Evolutionary conservation across 371 early-diverging fungal genomes (phyloP).

Genomic region (Smittium culicis): DNA sequence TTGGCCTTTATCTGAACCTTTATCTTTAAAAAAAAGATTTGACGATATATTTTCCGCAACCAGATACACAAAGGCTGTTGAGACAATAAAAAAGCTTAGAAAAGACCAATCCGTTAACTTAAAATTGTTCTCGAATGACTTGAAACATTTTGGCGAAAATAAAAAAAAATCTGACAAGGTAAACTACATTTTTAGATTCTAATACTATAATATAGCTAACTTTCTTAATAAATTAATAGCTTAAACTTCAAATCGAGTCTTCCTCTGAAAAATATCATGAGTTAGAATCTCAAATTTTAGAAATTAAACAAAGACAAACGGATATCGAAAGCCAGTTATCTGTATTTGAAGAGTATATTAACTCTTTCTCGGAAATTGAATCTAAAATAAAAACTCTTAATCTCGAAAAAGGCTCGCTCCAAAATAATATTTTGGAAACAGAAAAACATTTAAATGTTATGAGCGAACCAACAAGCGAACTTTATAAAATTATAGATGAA

Average conservation of each 20-base stretch:
- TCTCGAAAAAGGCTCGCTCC: background rate
- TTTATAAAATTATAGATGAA: background rate
- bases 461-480: background rate
- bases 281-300: conserved; percentile 6
- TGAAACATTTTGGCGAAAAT: conserved; percentile 52
- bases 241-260: conserved; percentile 12
- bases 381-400: background rate
- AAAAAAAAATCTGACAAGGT: conserved; percentile 61
- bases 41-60: conserved; percentile 98
- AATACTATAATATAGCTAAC: conserved; percentile 16
- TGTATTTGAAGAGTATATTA: background rate
- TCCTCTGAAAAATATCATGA: conserved; percentile 11
- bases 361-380: background rate
- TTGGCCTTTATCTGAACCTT: conserved; percentile 94
- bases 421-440: background rate
- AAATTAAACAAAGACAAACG: background rate
- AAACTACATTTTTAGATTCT: no score
- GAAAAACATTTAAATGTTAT: background rate
- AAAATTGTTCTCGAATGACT: conserved; percentile 45
- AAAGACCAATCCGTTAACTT: conserved; percentile 57
- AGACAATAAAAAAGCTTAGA: conserved; percentile 57
- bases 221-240: conserved; percentile 20
- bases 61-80: conserved; percentile 86
- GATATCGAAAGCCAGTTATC: background rate
- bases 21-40: conserved; percentile 90